Base-by-base conservation (phyloP, 177 flowering plant species). In the Vitis hybrid region DNA sequence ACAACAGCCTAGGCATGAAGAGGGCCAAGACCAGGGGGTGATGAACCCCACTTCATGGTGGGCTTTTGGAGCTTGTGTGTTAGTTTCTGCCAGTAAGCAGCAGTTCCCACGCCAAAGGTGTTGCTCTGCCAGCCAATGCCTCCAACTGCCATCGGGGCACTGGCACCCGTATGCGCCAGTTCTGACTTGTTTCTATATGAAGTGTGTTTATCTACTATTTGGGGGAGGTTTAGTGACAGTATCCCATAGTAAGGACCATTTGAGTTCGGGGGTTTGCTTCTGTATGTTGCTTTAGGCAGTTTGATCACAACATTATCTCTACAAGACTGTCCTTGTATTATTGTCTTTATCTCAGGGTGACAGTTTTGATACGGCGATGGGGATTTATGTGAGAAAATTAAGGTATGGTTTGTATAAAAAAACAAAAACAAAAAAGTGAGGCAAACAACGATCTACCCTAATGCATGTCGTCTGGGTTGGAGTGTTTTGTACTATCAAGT, bases 11-110 rank as follows among this genome's bases (percentile, higher is more conserved):
- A 15, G 97, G 96, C 8, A 86, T 93, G 92, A 93, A 95, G 82
- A 92, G 99, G 83, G 99, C 99, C 58, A 95, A 95, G 82, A 95
- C 98, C 31, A 82, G 90, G 87, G 97, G 92, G 76, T 93, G 72
- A 85, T 52, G 52, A 14, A 17, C 22, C 60, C 15, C 2, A 20
- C 14, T 3, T 18, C 31, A 0, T 10, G 63, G 67, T 58, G 65
- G 74, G 71, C 59, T 59, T 69, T 67, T 53, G 69, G 73, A 76
- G 80, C 78, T 75, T 70, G 67, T 69, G 61, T 67, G 52, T 69
- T 66, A 33, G 64, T 72, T 31, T 69, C 75, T 66, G 72, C 77
- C 56, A 63, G 61, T 78, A 53, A 67, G 56, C 75, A 59, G 83
- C 73, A 70, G 68, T 71, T 61, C 71, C 63, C 44, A 66, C 22